phyloP scores from a whole-genome alignment of 2,329 filamentous ascomycete genomes.

The Orbilia ellipsospora region DNA sequence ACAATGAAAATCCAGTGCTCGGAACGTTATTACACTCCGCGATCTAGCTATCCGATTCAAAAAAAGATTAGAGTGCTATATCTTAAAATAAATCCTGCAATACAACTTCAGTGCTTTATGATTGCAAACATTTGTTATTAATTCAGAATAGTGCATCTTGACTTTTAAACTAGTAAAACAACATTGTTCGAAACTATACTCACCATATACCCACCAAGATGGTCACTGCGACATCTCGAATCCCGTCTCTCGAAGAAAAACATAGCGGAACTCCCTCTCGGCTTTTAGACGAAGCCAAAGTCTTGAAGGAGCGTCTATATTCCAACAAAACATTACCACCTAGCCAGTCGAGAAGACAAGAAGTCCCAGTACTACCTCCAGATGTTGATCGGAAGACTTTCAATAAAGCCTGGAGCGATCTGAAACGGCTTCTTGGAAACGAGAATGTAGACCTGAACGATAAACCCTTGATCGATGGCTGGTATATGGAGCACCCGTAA shows the following conservation, averaged over 20 bases:
- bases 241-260: conserved; percentile 57
- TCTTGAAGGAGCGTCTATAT: conserved; percentile 61
- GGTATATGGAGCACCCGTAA: conserved; percentile 62
- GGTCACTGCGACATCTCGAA: conserved; percentile 17
- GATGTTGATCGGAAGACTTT: conserved; percentile 62
- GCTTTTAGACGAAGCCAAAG: conserved; percentile 62
- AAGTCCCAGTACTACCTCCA: conserved; percentile 62
- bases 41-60: conserved; percentile 15
- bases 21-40: conserved; percentile 25
- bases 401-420: conserved; percentile 61
- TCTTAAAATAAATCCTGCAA: background rate
- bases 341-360: conserved; percentile 57
- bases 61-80: conserved; percentile 11
- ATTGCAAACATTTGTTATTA: too few relatives aligned
- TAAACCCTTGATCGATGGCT: conserved; percentile 62
- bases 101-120: too few relatives aligned
- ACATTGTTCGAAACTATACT: background rate
- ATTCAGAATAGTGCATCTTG: too few relatives aligned
- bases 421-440: conserved; percentile 61
- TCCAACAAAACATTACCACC: conserved; percentile 61
- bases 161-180: background rate
- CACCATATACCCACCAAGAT: conserved; percentile 34
- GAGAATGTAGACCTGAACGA: conserved; percentile 64
- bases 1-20: conserved; percentile 6
- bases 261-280: conserved; percentile 63